A percentile compares a stretch with the other conserved stretches of the same genome.
Conservation (phyloP, 139 green algal genomes). For the Closterium sp. region DNA sequence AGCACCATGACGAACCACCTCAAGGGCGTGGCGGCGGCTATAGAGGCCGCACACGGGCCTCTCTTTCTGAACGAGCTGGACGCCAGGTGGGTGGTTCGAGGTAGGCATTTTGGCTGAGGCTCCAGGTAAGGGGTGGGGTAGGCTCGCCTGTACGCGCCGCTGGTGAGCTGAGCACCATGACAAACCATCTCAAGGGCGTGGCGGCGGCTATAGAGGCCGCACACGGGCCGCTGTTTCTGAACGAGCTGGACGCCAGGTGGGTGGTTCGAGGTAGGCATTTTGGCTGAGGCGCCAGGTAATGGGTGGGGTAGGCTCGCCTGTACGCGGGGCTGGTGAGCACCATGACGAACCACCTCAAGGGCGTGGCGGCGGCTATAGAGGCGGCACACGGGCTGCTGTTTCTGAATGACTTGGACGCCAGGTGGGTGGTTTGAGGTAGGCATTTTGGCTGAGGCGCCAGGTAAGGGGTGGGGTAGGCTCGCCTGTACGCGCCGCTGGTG, state of each 20-base stretch:
- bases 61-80: conserved; percentile 55
- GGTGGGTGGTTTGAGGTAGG: neutral
- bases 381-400: conserved; percentile 73
- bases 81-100: conserved; percentile 67
- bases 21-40: neutral
- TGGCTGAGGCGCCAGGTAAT: conserved; percentile 96
- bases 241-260: conserved; percentile 67
- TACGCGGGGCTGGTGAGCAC: conserved; percentile 55
- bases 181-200: conserved; percentile 76
- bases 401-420: conserved; percentile 77
- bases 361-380: conserved; percentile 73
- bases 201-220: too few relatives aligned
- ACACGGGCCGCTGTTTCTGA: neutral
- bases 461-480: conserved; percentile 63
- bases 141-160: conserved; percentile 75
- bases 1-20: conserved; percentile 76
- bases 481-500: too few relatives aligned
- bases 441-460: conserved; percentile 85
- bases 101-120: conserved; percentile 90
- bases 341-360: conserved; percentile 72
- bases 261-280: conserved; percentile 79
- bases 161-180: conserved; percentile 64
- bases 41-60: too few relatives aligned
- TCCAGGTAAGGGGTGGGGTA: conserved; percentile 99
- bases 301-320: conserved; percentile 98